phyloP scores from a whole-genome alignment of 2,329 filamentous ascomycete species.

The Cercospora berteroae region DNA sequence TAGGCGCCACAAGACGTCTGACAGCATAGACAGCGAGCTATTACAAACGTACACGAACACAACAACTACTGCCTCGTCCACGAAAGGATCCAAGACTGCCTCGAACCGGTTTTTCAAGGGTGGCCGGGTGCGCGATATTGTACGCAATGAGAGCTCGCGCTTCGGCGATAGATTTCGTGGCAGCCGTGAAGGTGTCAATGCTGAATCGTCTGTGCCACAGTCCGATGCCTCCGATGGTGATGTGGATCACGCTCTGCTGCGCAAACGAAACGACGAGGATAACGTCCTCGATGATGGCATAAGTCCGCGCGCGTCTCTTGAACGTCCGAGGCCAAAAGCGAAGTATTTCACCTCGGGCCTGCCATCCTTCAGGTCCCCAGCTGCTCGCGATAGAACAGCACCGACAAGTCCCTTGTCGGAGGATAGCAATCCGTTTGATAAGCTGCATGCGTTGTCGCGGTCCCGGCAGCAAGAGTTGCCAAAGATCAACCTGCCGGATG shows the following conservation, averaged over 20 bases:
- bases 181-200: slow-evolving; percentile 49
- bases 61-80: slow-evolving; percentile 12
- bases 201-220: slow-evolving; percentile 25
- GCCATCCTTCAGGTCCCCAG: slow-evolving; percentile 53
- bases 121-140: slow-evolving; percentile 68
- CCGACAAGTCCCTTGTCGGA: slow-evolving; percentile 18
- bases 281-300: slow-evolving; percentile 34
- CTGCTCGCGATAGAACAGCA: slow-evolving; percentile 31
- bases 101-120: slow-evolving; percentile 76
- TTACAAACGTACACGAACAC: slow-evolving; percentile 28
- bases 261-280: slow-evolving; percentile 22
- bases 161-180: slow-evolving; percentile 61
- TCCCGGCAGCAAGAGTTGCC: slow-evolving; percentile 49
- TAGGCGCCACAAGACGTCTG: slow-evolving; percentile 41
- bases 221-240: slow-evolving; percentile 52
- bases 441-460: slow-evolving; percentile 42
- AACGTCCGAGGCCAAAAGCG: slow-evolving; percentile 39
- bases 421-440: slow-evolving; percentile 43
- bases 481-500: slow-evolving; percentile 49
- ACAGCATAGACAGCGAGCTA: slow-evolving; percentile 49
- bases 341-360: slow-evolving; percentile 48
- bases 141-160: slow-evolving; percentile 63
- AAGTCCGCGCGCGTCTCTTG: slow-evolving; percentile 39
- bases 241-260: slow-evolving; percentile 34
- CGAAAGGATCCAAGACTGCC: slow-evolving; percentile 50